Base-by-base conservation (phyloP, 2,329 filamentous ascomycete species). In the Hypoxylon sp. region DNA sequence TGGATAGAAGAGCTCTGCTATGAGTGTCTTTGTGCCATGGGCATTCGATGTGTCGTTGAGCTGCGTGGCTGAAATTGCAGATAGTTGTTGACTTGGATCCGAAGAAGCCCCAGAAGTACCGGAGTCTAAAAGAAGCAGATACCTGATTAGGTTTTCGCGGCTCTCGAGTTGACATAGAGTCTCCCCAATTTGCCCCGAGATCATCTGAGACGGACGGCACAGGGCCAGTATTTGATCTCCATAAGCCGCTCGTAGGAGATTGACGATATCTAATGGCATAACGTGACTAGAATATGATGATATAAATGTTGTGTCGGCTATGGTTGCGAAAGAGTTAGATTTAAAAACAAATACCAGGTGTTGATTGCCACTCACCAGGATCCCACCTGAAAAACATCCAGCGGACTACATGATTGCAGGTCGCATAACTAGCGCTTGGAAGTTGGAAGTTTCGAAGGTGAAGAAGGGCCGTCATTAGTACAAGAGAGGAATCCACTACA, bases 321-420 rank as follows among this genome's bases (percentile, higher is more conserved):
- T 9, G 19, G 14, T 31, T n/a, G 37, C 58, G 13, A 63, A 50
- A 72, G 4, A 50, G 62, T 77, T 57, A 77, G 74, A 35, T 31
- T 5, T 17, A 19, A 19, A 53, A 22, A 24, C 5, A 53, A 11
- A 33, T 14, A 50, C 54, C 1, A 14, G 11, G 4, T 5, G 13
- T 33, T 3, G 33, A 55, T 50, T 5, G 37, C 46, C 8, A 79
- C 87, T 78, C 83, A 95, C 93, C 90, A 71, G 94, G 92, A 71
- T 90, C 90, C 94, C 95, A 99, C 74, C 87, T 91, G 35, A 90
- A 87, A 73, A 94, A 90, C 1, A 96, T 79, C 96, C 96, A 99
- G 73, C 90, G 86, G 62, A 96, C 87, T 37, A 96, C 86, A 74
- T 92, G 88, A 70, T 89, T 91, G 39, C 89, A 90, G 3, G 90